Evolutionary conservation across 73 alveolate genomes (phyloP).

Genomic region (Blepharisma stoltei): DNA sequence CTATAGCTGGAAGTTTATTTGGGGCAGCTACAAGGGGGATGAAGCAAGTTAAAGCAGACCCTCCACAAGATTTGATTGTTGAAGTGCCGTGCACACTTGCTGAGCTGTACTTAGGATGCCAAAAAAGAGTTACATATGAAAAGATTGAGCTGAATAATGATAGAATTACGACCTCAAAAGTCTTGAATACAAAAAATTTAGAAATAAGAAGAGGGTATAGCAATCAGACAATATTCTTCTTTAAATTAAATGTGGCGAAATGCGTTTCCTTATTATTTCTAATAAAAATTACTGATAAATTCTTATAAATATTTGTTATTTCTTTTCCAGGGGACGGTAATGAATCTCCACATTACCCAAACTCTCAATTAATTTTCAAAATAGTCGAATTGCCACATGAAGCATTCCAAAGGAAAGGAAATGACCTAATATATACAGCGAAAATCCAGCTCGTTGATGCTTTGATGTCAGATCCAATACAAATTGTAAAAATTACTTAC

Average conservation of each 20-base stretch:
- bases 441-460: slow-evolving; percentile 72
- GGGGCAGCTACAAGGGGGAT: slow-evolving; percentile 74
- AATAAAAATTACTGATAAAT: too few species aligned
- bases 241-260: too few species aligned
- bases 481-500: slow-evolving; percentile 26
- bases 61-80: slow-evolving; percentile 57
- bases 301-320: too few species aligned
- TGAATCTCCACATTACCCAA: slow-evolving; percentile 57
- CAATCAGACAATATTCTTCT: too few species aligned
- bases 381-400: slow-evolving; percentile 72
- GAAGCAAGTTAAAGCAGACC: slow-evolving; percentile 39
- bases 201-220: slow-evolving; percentile 83
- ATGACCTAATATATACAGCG: slow-evolving; percentile 72
- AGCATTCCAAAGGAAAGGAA: slow-evolving; percentile 68
- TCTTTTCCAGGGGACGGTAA: slow-evolving; percentile 75
- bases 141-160: slow-evolving; percentile 69
- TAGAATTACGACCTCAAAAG: slow-evolving; percentile 65
- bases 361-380: slow-evolving; percentile 64
- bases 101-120: slow-evolving; percentile 83
- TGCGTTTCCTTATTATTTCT: too few species aligned
- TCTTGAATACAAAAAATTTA: slow-evolving; percentile 53
- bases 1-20: slow-evolving; percentile 59
- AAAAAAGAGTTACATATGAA: slow-evolving; percentile 62
- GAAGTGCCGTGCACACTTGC: slow-evolving; percentile 70
- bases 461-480: slow-evolving; percentile 68